These are phyloP conservation scores for Saccharomycopsis lassenensis DNA, from an alignment of 805 yeast genomes.

Conservation along the genomic window DNA sequence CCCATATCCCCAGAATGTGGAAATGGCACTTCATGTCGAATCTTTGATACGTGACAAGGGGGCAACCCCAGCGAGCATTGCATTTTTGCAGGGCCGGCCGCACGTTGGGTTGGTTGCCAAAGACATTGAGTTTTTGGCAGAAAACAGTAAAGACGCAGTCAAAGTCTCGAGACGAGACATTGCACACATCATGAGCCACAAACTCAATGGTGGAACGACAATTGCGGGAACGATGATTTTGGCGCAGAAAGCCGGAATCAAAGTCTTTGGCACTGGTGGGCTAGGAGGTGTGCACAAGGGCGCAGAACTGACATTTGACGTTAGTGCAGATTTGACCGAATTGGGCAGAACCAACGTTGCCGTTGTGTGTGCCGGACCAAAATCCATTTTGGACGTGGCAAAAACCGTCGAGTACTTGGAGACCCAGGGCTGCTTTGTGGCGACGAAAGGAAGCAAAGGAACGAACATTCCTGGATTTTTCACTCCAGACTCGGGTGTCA, in stretches of 20 bases:
- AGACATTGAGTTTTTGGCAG: conserved; percentile 43
- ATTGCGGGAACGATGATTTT: conserved; percentile 83
- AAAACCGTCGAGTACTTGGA: conserved; percentile 79
- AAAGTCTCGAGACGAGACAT: conserved; percentile 79
- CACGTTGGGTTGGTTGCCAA: conserved; percentile 46
- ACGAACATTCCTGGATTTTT: conserved; percentile 72
- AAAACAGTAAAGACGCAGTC: conserved; percentile 21
- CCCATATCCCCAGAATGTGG: conserved; percentile 66
- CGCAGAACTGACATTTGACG: conserved; percentile 64
- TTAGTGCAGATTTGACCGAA: conserved; percentile 82
- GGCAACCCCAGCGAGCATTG: conserved; percentile 78
- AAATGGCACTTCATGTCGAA: conserved; percentile 67
- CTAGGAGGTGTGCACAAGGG: conserved; percentile 85
- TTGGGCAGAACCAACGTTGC: conserved; percentile 73
- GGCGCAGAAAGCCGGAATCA: conserved; percentile 63
- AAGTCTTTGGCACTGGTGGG: conserved; percentile 88
- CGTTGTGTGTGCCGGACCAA: conserved; percentile 91
- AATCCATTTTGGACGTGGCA: conserved; percentile 69
- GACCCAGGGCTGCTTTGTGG: conserved; percentile 83
- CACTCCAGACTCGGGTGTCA: conserved; percentile 61
- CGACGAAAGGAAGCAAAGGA: conserved; percentile 47
- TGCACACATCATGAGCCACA: conserved; percentile 53
- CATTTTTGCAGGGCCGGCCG: conserved; percentile 62
- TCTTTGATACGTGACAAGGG: conserved; percentile 45
- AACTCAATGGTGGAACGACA: conserved; percentile 77